phyloP scores from a whole-genome alignment of 1,284 basidiomycete genomes.

The Ustilago crameri region DNA sequence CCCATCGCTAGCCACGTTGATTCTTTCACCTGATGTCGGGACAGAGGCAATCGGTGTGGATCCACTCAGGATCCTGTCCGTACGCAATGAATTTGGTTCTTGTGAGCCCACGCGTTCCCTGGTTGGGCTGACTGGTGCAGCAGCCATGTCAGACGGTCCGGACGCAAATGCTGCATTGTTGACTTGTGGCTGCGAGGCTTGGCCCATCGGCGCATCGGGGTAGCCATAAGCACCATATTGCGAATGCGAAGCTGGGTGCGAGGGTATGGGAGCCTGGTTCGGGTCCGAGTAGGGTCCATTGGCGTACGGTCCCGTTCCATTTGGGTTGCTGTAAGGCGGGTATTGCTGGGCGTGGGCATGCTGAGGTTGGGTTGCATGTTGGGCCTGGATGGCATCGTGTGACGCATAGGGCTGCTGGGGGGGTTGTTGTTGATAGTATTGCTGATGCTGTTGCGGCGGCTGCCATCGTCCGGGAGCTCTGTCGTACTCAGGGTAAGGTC shows the following conservation, averaged over 20 bases:
- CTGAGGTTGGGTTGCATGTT: constrained; percentile 13
- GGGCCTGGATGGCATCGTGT: constrained; percentile 6
- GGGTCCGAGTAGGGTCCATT: constrained; percentile 24
- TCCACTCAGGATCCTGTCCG: constrained; percentile 21
- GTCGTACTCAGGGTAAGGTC: constrained; percentile 1
- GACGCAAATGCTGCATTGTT: constrained; percentile 10
- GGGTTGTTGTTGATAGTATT: constrained; percentile 8
- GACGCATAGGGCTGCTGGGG: constrained; percentile 8
- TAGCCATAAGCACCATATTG: constrained; percentile 23
- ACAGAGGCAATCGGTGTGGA: constrained; percentile 5
- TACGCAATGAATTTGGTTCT: constrained; percentile 27
- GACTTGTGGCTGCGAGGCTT: constrained; percentile 8
- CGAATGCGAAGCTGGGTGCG: constrained; percentile 1
- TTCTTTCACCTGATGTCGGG: constrained; percentile 1
- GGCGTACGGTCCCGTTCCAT: constrained; percentile 1
- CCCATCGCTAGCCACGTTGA: constrained; percentile 1
- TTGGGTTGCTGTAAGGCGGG: constrained; percentile 18
- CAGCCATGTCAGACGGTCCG: constrained; percentile 7
- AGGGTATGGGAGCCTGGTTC: constrained; percentile 9
- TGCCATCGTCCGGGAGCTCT: constrained; percentile 17
- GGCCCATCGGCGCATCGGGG: constrained; percentile 1
- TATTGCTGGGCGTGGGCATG: constrained; percentile 3
- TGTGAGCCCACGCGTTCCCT: constrained; percentile 5
- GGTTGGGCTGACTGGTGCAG: neutral
- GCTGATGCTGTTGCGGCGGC: constrained; percentile 16